Base-by-base conservation (phyloP, 176 grass and related monocot species). In the Eremochloa ophiuroides region DNA sequence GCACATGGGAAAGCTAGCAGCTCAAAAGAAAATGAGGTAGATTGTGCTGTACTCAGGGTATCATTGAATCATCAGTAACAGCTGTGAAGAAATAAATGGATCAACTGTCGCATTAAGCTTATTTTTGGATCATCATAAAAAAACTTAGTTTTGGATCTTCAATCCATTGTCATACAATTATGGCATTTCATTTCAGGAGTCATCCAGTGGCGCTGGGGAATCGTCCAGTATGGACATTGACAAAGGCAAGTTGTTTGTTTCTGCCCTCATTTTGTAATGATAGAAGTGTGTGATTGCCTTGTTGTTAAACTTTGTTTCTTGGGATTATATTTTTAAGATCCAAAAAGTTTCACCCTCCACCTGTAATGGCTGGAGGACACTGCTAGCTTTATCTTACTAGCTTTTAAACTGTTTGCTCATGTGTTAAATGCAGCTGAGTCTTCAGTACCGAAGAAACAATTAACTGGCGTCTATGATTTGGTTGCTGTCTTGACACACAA, bases 401-500 rank as follows among this genome's bases (percentile, higher is more conserved):
- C 53, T 76, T 76, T 47, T 84, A 23, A 47, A 47, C 20, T 86
- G 8, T 48, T 55, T 62, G 62, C 2, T 55, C 31, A 3, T 62
- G 11, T 64, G 28, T 71, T 35, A 44, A 40, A 66, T 75, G 33
- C 86, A 94, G 89, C 73, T 15, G 63, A 47, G 27, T 79, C 89
- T 59, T 87, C 87, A 72, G 53, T 66, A 33, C 84, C 84, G 44
- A 89, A 92, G 72, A 84, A 59, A 66, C 88, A 93, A 50, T 88
- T 98, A 62, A 95, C 96, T 88, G 96, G 93, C 29, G 83, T 98
- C 41, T 98, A 93, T 50, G 96, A 98, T 83, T 86, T 98, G 64
- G 83, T 98, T 76, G 93, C 93, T 85, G 96, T 98, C 25, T 82
- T 98, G 66, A 93, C 96, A 29, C 96, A 98, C 79, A 98, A 98